Evolutionary conservation across 805 yeast species (phyloP).

Genomic region (Lipomyces sp.): DNA sequence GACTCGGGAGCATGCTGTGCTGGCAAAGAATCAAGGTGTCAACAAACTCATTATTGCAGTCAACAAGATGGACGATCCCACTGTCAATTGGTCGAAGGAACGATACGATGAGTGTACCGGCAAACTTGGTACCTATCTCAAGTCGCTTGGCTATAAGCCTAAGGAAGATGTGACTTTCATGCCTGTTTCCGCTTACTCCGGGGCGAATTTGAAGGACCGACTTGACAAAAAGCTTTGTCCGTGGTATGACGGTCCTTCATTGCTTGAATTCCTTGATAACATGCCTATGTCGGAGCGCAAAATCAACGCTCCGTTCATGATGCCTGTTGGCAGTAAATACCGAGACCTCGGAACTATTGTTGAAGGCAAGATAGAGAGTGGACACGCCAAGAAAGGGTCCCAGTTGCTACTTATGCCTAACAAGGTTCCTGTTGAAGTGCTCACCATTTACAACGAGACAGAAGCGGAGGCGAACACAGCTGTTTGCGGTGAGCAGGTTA

Average conservation of each 20-base stretch:
- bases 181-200: slow-evolving; percentile 99
- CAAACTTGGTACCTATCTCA: slow-evolving; percentile 74
- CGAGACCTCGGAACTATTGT: slow-evolving; percentile 96
- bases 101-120: slow-evolving; percentile 94
- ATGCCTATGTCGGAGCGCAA: slow-evolving; percentile 84
- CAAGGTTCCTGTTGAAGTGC: slow-evolving; percentile 78
- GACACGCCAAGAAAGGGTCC: slow-evolving; percentile 82
- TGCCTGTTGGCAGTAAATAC: slow-evolving; percentile 93
- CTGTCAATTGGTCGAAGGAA: slow-evolving; percentile 93
- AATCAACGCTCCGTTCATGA: slow-evolving; percentile 94
- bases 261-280: slow-evolving; percentile 84
- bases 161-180: slow-evolving; percentile 85
- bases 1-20: slow-evolving; percentile 95
- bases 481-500: slow-evolving; percentile 95
- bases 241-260: slow-evolving; percentile 93
- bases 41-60: slow-evolving; percentile 90
- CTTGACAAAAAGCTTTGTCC: slow-evolving; percentile 74
- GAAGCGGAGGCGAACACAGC: slow-evolving; percentile 93
- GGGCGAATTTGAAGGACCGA: slow-evolving; percentile 92
- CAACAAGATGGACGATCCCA: slow-evolving; percentile 98
- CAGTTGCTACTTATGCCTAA: slow-evolving; percentile 90
- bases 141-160: slow-evolving; percentile 80
- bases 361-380: slow-evolving; percentile 98
- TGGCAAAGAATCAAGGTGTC: slow-evolving; percentile 98
- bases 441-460: slow-evolving; percentile 89